These are phyloP conservation scores for Dactylellina parvicollis DNA, from an alignment of 2,329 filamentous ascomycete species.

Conservation along the genomic window DNA sequence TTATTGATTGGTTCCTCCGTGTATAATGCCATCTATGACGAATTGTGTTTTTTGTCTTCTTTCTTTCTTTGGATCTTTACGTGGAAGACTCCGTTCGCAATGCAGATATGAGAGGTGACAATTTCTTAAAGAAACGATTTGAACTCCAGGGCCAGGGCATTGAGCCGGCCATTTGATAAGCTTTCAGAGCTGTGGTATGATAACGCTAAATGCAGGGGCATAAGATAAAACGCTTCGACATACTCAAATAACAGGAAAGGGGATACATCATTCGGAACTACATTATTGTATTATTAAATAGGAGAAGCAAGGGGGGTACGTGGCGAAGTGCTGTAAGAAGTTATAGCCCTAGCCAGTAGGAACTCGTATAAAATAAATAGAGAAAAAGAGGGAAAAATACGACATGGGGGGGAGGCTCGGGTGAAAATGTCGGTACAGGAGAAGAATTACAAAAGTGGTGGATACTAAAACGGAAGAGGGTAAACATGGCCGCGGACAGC, in stretches of 20 bases:
- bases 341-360: conserved; percentile 31
- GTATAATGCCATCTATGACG: conserved; percentile 1
- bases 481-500: conserved; percentile 36
- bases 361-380: background rate
- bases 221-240: background rate
- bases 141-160: conserved; percentile 1
- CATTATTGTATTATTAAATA: conserved; percentile 14
- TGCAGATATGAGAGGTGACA: conserved; percentile 11
- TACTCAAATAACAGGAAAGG: background rate
- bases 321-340: conserved; percentile 1
- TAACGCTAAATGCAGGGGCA: conserved; percentile 40
- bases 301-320: conserved; percentile 9
- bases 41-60: too few relatives aligned
- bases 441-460: conserved; percentile 10
- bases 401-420: background rate
- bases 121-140: background rate
- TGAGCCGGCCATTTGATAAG: background rate
- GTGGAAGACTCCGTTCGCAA: conserved; percentile 42
- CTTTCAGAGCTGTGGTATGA: conserved; percentile 14
- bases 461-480: conserved; percentile 15
- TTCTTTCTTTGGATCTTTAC: background rate
- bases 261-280: conserved; percentile 24
- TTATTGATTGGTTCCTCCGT: background rate
- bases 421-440: background rate
- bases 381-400: background rate